Evolutionary conservation across 2,329 filamentous ascomycete genomes (phyloP).

Genomic region (Blumeria hordei): DNA sequence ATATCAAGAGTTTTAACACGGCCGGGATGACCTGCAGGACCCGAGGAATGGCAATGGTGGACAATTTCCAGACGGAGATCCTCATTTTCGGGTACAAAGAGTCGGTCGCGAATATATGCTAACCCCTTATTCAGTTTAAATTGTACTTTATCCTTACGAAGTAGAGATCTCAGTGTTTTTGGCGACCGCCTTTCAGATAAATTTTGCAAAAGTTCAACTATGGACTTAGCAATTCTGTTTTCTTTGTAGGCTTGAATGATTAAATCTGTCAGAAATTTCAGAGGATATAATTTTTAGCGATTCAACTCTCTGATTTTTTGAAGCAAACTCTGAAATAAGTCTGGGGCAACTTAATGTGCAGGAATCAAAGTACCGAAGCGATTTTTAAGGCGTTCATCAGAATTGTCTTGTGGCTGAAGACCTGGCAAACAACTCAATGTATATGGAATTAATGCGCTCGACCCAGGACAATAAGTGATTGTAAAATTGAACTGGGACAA

Average conservation of each 20-base stretch:
- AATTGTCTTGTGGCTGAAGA: neutral
- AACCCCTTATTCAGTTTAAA: neutral
- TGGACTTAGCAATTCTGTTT: neutral
- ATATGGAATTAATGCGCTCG: neutral
- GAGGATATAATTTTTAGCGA: neutral
- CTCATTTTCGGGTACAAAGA: neutral
- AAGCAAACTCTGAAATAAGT: neutral
- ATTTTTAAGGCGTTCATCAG: conserved; percentile 1
- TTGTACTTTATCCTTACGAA: neutral
- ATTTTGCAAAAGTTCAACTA: neutral
- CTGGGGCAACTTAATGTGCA: neutral
- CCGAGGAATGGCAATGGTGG: neutral
- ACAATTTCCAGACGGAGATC: neutral
- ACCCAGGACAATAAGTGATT: neutral
- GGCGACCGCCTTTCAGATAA: neutral
- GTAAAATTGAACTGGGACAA: neutral
- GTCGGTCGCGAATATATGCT: neutral
- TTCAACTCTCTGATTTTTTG: neutral
- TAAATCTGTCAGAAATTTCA: neutral
- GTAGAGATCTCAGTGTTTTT: neutral
- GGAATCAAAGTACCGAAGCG: neutral
- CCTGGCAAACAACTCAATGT: neutral
- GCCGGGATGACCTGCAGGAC: neutral
- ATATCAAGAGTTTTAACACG: neutral
- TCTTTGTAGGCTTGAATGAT: neutral